Base-by-base conservation (phyloP, 495 filamentous ascomycete species). In the Ramalina intermedia region DNA sequence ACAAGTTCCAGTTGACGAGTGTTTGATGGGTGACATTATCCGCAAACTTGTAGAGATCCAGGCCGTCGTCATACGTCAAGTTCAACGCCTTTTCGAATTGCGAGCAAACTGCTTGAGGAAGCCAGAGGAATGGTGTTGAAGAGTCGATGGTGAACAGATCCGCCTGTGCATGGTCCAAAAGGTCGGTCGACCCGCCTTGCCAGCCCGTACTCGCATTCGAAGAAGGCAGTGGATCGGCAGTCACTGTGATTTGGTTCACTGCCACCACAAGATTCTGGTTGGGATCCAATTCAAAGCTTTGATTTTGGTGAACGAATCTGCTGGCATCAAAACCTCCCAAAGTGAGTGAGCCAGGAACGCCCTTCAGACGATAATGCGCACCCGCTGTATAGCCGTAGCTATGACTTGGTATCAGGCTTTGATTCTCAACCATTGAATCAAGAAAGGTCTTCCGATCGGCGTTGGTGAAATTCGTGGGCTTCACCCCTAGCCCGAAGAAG, bases 351-450 rank as follows among this genome's bases (percentile, higher is more conserved):
- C 67, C 70, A 13, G 73, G 72, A 18, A 69, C 65, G 42, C 62
- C 58, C 61, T 75, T 62, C 60, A 73, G 47, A 52, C 78, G 70
- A 56, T 82, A 82, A 47, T 73, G 71, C 37, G 78, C 79, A 2
- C 80, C 80, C 39, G 80, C 78, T 6, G 80, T 82, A 56, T 78
- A 84, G 41, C 78, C 79, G 56, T 80, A 84, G 53, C 71, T 78
- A 39, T 79, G 67, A 45, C 75, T 80, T 23, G 78, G 74, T 47
- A 81, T 78, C 2, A 50, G 52, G 26, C 73, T 73, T 44, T 66
- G 61, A 37, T 68, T 61, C 46, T 75, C 63, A 33, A 73, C 69
- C 43, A 80, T 53, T 27, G 41, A 50, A 17, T 38, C 37, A 36
- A 56, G 16, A 23, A 50, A 56, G 35, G 49, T 43, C 27, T 51